phyloP scores from a whole-genome alignment of 2,329 filamentous ascomycete genomes.

The Phyllosticta citrichinensis region DNA sequence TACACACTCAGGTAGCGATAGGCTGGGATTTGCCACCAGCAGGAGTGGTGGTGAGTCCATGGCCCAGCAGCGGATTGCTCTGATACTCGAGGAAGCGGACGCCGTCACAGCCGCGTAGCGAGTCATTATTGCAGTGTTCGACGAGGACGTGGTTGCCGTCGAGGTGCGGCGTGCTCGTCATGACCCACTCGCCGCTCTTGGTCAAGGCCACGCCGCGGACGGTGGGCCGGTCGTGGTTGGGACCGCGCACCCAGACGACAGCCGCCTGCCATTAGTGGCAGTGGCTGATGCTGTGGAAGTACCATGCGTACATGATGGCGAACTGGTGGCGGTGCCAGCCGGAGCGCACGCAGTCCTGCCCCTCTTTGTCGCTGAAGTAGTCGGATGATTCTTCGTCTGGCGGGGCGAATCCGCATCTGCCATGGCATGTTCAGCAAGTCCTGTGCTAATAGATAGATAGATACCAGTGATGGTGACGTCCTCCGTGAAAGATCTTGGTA shows the following conservation, averaged over 20 bases:
- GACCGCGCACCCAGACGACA: constrained; percentile 24
- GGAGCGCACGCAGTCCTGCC: constrained; percentile 31
- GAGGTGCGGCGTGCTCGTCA: constrained; percentile 13
- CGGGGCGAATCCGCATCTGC: neutral
- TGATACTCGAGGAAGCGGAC: constrained; percentile 26
- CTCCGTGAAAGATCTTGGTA: neutral
- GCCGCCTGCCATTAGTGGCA: constrained; percentile 34
- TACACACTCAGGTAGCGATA: constrained; percentile 35
- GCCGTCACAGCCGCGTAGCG: constrained; percentile 25
- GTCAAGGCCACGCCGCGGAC: constrained; percentile 31
- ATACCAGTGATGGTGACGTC: neutral
- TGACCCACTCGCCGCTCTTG: constrained; percentile 27
- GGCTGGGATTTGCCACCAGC: constrained; percentile 10
- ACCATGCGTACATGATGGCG: constrained; percentile 37
- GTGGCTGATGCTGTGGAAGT: constrained; percentile 33
- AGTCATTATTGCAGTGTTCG: constrained; percentile 25
- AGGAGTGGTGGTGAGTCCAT: neutral
- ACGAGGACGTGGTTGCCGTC: constrained; percentile 19
- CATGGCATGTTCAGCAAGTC: neutral
- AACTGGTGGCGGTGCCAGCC: constrained; percentile 20
- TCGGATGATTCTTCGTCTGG: neutral
- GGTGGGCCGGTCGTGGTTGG: constrained; percentile 15
- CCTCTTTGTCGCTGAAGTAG: constrained; percentile 23
- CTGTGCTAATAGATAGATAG: too few relatives aligned
- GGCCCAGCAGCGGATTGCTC: constrained; percentile 21